phyloP scores from a whole-genome alignment of 257 asterid species.

The Mentha longifolia region DNA sequence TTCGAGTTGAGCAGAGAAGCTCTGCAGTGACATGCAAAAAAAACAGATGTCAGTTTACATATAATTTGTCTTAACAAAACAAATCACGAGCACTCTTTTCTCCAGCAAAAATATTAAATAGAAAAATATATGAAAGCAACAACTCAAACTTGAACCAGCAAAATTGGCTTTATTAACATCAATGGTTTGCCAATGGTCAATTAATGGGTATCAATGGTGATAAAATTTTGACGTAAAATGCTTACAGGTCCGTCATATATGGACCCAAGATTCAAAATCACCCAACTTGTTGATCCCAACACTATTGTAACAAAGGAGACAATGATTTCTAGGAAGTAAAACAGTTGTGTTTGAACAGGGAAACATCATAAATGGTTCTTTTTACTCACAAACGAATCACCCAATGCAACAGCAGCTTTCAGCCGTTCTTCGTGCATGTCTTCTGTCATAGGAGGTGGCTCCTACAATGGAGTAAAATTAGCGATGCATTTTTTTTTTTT shows the following conservation, averaged over 20 bases:
- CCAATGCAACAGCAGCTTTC: constrained; percentile 80
- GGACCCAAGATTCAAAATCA: background rate
- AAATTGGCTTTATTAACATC: constrained; percentile 13
- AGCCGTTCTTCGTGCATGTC: constrained; percentile 96
- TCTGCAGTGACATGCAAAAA: constrained; percentile 51
- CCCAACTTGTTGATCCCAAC: too few species aligned
- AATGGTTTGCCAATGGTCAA: constrained; percentile 7
- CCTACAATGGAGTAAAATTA: constrained; percentile 47
- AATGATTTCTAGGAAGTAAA: constrained; percentile 7
- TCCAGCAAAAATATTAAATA: constrained; percentile 4
- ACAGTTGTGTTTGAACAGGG: constrained; percentile 16
- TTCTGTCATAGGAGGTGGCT: constrained; percentile 94
- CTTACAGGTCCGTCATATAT: constrained; percentile 17
- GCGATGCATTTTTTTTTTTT: too few species aligned
- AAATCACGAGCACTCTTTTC: constrained; percentile 5
- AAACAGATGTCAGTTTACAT: constrained; percentile 22
- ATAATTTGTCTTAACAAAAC: constrained; percentile 17
- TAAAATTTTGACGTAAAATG: constrained; percentile 15
- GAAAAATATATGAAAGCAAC: constrained; percentile 27
- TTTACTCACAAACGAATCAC: constrained; percentile 70
- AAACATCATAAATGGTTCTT: constrained; percentile 14
- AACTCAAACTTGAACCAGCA: constrained; percentile 29
- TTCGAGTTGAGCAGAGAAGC: constrained; percentile 89
- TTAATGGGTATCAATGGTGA: constrained; percentile 21
- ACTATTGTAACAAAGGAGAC: background rate